These are phyloP conservation scores for Geosmithia morbida DNA, from an alignment of 2,329 filamentous ascomycete species.

Conservation along the genomic window DNA sequence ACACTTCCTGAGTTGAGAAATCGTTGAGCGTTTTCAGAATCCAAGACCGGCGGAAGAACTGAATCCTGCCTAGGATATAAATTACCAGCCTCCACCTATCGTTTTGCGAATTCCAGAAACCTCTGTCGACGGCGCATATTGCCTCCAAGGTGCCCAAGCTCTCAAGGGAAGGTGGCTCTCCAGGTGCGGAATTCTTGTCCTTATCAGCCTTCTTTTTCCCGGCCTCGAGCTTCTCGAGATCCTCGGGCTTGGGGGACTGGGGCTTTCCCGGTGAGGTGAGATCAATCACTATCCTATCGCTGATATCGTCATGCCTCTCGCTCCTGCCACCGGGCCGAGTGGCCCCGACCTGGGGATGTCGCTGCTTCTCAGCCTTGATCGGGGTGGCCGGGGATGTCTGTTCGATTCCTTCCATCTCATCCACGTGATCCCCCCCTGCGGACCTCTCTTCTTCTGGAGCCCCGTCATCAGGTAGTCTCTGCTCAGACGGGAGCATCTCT, in stretches of 20 bases:
- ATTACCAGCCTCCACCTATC: constrained; percentile 16
- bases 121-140: constrained; percentile 7
- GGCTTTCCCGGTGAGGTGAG: background rate
- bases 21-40: constrained; percentile 10
- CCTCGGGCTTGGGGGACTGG: background rate
- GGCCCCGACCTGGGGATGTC: background rate
- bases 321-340: background rate
- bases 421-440: background rate
- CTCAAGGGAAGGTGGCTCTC: constrained; percentile 7
- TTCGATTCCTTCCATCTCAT: background rate
- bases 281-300: background rate
- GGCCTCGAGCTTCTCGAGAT: background rate
- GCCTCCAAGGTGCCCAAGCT: constrained; percentile 9
- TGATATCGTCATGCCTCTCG: background rate
- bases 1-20: constrained; percentile 6
- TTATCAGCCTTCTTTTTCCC: background rate
- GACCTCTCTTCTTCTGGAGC: background rate
- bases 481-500: background rate
- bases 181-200: background rate
- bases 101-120: constrained; percentile 10
- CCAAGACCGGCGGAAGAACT: constrained; percentile 11
- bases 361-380: background rate
- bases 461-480: background rate
- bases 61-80: constrained; percentile 14
- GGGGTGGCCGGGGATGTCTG: background rate